phyloP scores from a whole-genome alignment of 805 yeast species.

The Ogataea zsoltii region DNA sequence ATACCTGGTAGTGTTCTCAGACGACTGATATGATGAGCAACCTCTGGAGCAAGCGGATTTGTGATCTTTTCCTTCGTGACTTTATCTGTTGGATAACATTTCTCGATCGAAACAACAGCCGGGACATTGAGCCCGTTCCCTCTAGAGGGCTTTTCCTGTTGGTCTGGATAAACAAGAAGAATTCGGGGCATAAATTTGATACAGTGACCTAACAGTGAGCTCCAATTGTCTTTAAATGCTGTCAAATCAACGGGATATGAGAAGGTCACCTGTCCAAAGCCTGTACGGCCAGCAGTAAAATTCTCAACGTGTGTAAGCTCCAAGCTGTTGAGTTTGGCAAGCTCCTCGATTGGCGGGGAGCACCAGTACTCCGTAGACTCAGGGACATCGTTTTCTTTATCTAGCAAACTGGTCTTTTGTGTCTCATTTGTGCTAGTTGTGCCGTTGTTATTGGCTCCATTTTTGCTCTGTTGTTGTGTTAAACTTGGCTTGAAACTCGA shows the following conservation, averaged over 20 bases:
- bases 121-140: conserved; percentile 78
- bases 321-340: conserved; percentile 43
- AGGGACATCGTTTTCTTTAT: not conserved
- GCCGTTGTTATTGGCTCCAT: not conserved
- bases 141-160: conserved; percentile 52
- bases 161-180: conserved; percentile 63
- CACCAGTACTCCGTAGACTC: conserved; percentile 55
- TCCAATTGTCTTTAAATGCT: conserved; percentile 44
- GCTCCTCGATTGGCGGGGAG: conserved; percentile 57
- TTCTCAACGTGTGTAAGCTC: conserved; percentile 57
- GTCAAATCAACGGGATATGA: conserved; percentile 69
- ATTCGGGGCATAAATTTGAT: conserved; percentile 49
- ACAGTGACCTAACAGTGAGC: conserved; percentile 40
- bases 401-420: not conserved
- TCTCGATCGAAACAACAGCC: conserved; percentile 68
- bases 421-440: not conserved
- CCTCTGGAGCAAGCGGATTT: conserved; percentile 40
- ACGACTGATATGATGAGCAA: conserved; percentile 48
- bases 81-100: conserved; percentile 49
- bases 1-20: conserved; percentile 63
- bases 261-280: conserved; percentile 68
- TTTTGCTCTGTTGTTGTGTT: not conserved
- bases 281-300: conserved; percentile 68
- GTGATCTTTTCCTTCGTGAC: conserved; percentile 26
- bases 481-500: conserved; percentile 11